Evolutionary conservation across 75 land plant genomes (phyloP).

Genomic region (Pseudotsuga menziesii): DNA sequence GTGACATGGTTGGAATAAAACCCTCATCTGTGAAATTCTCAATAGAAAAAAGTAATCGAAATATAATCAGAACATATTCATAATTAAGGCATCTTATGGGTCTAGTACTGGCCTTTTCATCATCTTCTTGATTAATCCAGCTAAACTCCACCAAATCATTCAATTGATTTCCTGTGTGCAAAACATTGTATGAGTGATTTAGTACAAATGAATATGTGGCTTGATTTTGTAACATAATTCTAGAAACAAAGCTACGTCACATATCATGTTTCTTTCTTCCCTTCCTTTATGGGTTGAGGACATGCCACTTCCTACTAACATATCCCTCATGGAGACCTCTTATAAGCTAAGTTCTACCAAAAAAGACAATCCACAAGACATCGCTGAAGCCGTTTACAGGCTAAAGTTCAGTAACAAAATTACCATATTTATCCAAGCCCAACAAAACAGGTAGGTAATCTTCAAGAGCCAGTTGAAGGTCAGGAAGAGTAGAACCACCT

Average conservation of each 20-base stretch:
- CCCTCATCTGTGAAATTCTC: neutral
- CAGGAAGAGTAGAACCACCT: constrained; percentile 14
- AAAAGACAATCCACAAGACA: too few relatives aligned
- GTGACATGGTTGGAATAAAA: too few relatives aligned
- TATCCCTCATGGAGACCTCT: too few relatives aligned
- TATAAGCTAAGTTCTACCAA: too few relatives aligned
- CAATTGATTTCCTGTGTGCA: constrained; percentile 36
- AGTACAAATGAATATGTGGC: neutral
- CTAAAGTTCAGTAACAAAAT: neutral
- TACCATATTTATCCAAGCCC: constrained; percentile 66
- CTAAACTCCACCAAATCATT: constrained; percentile 55
- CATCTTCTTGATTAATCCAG: constrained; percentile 59
- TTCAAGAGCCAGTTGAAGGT: constrained; percentile 43
- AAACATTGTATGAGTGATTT: neutral
- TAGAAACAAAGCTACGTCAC: neutral
- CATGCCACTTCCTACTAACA: too few relatives aligned
- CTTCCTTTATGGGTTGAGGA: neutral
- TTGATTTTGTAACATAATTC: neutral
- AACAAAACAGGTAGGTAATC: constrained; percentile 64
- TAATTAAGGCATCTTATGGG: neutral
- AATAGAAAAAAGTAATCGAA: neutral
- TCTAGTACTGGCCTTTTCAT: constrained; percentile 28
- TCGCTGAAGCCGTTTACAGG: too few relatives aligned
- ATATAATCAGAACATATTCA: neutral
- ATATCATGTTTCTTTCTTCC: neutral